Percentiles rank a stretch among this genome's conserved stretches.
phyloP scores from a whole-genome alignment of 352 stramenopile species.

The Globisporangium splendens region DNA sequence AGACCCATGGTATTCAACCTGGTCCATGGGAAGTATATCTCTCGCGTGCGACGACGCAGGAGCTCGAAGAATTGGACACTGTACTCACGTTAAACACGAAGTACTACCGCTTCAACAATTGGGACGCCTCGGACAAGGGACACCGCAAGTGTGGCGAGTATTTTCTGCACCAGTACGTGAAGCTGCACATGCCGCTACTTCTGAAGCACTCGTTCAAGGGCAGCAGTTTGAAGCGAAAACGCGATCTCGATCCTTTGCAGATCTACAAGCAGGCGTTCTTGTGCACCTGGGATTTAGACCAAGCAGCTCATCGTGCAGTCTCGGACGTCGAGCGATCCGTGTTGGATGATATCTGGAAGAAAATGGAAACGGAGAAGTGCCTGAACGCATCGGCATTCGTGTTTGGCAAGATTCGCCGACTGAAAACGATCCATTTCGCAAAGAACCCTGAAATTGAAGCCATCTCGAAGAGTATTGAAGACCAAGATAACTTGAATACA shows the following conservation, averaged over 20 bases:
- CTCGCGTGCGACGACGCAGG: slow-evolving; percentile 50
- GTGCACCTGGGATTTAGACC: slow-evolving; percentile 82
- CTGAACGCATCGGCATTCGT: slow-evolving; percentile 65
- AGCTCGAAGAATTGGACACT: slow-evolving; percentile 69
- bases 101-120: slow-evolving; percentile 78
- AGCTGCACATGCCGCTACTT: slow-evolving; percentile 71
- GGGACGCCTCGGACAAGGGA: slow-evolving; percentile 67
- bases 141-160: slow-evolving; percentile 65
- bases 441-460: slow-evolving; percentile 55
- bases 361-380: slow-evolving; percentile 72
- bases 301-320: slow-evolving; percentile 56
- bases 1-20: slow-evolving; percentile 63
- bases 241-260: slow-evolving; percentile 46
- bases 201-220: slow-evolving; percentile 56
- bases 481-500: slow-evolving; percentile 54
- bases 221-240: slow-evolving; percentile 44
- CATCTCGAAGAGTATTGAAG: slow-evolving; percentile 52
- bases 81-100: slow-evolving; percentile 68
- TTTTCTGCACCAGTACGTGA: slow-evolving; percentile 83
- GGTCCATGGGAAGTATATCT: slow-evolving; percentile 83
- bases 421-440: slow-evolving; percentile 67
- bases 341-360: slow-evolving; percentile 84
- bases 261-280: slow-evolving; percentile 78
- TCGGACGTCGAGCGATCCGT: slow-evolving; percentile 69
- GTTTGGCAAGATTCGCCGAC: slow-evolving; percentile 61